Percentiles rank a stretch among this genome's conserved stretches.
phyloP scores from a whole-genome alignment of 2,329 filamentous ascomycete genomes.

The Paecilomyces niveus region DNA sequence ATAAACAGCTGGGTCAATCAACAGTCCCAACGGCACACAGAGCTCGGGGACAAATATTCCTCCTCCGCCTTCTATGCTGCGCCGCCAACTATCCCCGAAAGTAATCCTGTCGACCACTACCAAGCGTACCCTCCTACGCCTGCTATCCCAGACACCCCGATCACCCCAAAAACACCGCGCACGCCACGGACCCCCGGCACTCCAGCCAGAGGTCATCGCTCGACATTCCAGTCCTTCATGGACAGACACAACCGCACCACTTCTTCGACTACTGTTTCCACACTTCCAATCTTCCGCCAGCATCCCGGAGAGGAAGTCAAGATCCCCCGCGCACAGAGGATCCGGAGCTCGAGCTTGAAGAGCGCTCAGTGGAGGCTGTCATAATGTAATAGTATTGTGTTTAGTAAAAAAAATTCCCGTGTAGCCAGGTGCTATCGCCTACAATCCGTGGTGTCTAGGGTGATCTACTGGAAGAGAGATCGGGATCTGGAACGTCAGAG shows the following conservation, averaged over 20 bases:
- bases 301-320: conserved; percentile 6
- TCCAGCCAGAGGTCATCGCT: not conserved
- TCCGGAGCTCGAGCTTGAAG: conserved; percentile 5
- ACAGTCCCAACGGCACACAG: not conserved
- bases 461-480: too few relatives aligned
- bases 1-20: conserved; percentile 1
- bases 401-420: too few relatives aligned
- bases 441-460: too few relatives aligned
- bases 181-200: not conserved
- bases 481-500: too few relatives aligned
- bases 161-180: not conserved
- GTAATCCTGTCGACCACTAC: not conserved
- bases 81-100: not conserved
- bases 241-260: not conserved
- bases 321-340: not conserved
- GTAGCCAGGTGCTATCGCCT: too few relatives aligned
- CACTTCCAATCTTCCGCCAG: conserved; percentile 4
- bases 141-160: not conserved
- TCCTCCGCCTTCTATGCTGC: not conserved
- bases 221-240: not conserved
- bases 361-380: not conserved
- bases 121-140: not conserved
- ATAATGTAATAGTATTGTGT: too few relatives aligned
- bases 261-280: conserved; percentile 2
- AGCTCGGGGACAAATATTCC: not conserved